Evolutionary conservation across 345 rosid species (phyloP).

Genomic region (Mallotus nudiflorus): DNA sequence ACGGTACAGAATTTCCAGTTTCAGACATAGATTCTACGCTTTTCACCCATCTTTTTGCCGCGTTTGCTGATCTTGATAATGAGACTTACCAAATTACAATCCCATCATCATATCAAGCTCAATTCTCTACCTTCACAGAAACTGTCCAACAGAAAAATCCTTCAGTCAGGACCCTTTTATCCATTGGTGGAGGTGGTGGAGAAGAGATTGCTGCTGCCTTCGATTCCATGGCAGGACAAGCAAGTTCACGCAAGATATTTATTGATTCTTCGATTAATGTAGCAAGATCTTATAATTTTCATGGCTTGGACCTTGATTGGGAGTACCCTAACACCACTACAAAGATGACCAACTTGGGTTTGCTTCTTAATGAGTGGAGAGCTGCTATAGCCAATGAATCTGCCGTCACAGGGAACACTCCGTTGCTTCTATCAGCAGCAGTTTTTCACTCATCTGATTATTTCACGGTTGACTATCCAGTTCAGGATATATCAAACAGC

Average conservation of each 20-base stretch:
- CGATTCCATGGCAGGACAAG: constrained; percentile 51
- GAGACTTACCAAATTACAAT: constrained; percentile 42
- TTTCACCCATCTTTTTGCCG: constrained; percentile 60
- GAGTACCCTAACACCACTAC: constrained; percentile 8
- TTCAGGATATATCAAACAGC: constrained; percentile 12
- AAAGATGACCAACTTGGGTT: constrained; percentile 25
- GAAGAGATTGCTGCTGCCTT: constrained; percentile 19
- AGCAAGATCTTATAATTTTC: constrained; percentile 47
- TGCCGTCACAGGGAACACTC: constrained; percentile 11
- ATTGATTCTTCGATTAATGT: constrained; percentile 51
- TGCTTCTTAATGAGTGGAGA: constrained; percentile 38
- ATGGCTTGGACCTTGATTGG: constrained; percentile 30
- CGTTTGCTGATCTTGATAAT: constrained; percentile 47
- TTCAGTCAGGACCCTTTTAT: constrained; percentile 47
- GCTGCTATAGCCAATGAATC: constrained; percentile 23
- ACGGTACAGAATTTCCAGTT: constrained; percentile 29
- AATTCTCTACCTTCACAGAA: constrained; percentile 54
- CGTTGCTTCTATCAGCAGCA: constrained; percentile 27
- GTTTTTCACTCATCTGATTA: constrained; percentile 17
- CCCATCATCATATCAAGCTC: constrained; percentile 36
- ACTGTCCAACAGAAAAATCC: constrained; percentile 53
- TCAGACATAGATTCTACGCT: constrained; percentile 50
- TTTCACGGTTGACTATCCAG: constrained; percentile 18
- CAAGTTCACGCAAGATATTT: constrained; percentile 45
- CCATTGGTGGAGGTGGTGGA: constrained; percentile 55